Percentiles rank a stretch among this genome's conserved stretches.
Evolutionary conservation across 1,139 yeast genomes (phyloP).

Genomic region (Hyphopichia buzzinii): DNA sequence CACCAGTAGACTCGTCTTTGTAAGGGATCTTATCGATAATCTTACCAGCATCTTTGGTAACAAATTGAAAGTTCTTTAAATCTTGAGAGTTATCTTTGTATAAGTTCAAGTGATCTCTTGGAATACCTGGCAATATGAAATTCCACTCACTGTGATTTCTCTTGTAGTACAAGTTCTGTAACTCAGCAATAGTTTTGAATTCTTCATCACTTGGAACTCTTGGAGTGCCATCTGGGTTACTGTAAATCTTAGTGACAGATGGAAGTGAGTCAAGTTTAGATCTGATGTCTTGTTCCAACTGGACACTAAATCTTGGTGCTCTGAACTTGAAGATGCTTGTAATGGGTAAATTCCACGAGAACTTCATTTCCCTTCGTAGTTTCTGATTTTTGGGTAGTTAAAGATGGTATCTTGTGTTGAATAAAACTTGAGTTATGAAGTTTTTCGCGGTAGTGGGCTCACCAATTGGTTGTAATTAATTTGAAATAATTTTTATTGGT

Average conservation of each 20-base stretch:
- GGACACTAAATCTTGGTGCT: slow-evolving; percentile 39
- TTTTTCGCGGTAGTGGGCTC: neutral
- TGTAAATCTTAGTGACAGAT: slow-evolving; percentile 58
- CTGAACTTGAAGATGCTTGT: slow-evolving; percentile 38
- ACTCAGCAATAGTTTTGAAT: slow-evolving; percentile 70
- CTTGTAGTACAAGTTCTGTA: slow-evolving; percentile 60
- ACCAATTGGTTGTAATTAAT: slow-evolving; percentile 1
- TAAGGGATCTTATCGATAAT: slow-evolving; percentile 84
- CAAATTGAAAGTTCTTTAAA: slow-evolving; percentile 59
- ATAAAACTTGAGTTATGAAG: neutral
- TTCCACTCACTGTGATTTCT: slow-evolving; percentile 64
- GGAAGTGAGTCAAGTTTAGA: slow-evolving; percentile 48
- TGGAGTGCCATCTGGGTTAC: slow-evolving; percentile 76
- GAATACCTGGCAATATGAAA: slow-evolving; percentile 53
- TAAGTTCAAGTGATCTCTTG: slow-evolving; percentile 56
- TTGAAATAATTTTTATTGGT: slow-evolving; percentile 4
- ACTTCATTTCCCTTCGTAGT: slow-evolving; percentile 28
- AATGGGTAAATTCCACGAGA: slow-evolving; percentile 44
- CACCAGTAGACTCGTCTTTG: slow-evolving; percentile 76
- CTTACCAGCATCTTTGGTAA: slow-evolving; percentile 59
- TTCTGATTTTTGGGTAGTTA: neutral
- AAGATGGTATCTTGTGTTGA: neutral
- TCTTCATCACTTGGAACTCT: slow-evolving; percentile 71
- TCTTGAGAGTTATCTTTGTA: slow-evolving; percentile 64
- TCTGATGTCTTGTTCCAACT: slow-evolving; percentile 45